Percentiles rank a stretch among this genome's conserved stretches.
Evolutionary conservation across 108 stramenopile species (phyloP).

Genomic region (Discostella pseudostelligera): DNA sequence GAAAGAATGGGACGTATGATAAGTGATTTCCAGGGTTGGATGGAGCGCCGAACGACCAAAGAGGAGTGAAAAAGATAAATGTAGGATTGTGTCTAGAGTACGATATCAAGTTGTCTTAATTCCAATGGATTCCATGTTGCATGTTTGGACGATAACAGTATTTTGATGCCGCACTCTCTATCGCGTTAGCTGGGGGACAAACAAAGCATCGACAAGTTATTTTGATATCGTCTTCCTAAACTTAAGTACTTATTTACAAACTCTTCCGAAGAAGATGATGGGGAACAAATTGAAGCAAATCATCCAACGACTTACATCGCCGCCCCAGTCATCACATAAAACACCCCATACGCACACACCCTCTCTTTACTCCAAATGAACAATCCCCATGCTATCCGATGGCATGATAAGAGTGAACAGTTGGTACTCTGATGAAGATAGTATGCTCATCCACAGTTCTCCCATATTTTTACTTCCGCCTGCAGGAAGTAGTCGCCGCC

Average conservation of each 20-base stretch:
- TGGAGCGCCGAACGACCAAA: conserved; percentile 29
- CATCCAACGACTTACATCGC: conserved; percentile 10
- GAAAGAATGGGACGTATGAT: conserved; percentile 47
- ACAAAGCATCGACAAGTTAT: too few relatives aligned
- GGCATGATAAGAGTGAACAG: conserved; percentile 66
- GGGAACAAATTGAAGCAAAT: background rate
- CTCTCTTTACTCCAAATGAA: conserved; percentile 48
- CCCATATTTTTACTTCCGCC: conserved; percentile 1
- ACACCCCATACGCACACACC: background rate
- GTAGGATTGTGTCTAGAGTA: too few relatives aligned
- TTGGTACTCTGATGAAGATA: conserved; percentile 50
- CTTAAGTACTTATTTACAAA: background rate
- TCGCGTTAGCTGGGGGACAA: too few relatives aligned
- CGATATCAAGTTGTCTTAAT: too few relatives aligned
- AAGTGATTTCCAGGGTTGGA: conserved; percentile 47
- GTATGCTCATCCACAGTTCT: conserved; percentile 67
- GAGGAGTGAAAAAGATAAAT: background rate
- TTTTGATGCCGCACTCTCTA: too few relatives aligned
- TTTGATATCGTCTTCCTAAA: too few relatives aligned
- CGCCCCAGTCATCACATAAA: background rate
- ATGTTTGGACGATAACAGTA: too few relatives aligned
- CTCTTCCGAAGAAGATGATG: background rate
- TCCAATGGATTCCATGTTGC: too few relatives aligned
- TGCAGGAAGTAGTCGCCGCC: conserved; percentile 4
- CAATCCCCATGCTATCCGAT: conserved; percentile 52